Base-by-base conservation (phyloP, 208 protist species). In the Acanthamoeba healyi region DNA sequence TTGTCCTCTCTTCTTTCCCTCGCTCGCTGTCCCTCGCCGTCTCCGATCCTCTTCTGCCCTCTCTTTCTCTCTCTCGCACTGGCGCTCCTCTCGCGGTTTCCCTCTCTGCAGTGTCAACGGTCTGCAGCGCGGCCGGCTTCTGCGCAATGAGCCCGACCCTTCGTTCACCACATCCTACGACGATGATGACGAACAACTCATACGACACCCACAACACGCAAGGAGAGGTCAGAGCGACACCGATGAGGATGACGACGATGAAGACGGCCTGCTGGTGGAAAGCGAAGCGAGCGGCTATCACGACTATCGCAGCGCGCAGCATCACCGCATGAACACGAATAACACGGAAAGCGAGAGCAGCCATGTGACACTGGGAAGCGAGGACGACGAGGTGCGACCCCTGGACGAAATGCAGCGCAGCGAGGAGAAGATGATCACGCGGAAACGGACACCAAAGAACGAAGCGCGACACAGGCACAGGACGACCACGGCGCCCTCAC, bases 351-450 rank as follows among this genome's bases (percentile, higher is more conserved):
- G 67, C 29, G 70, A 79, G 70, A 79, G 38, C 36, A 79, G 70
- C 36, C 32, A 36, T 10, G 70, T 79, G 61, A 67, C 10, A 19
- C 6, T 54, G 56, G 70, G 24, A 2, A 34, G 24, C 38, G 70
- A 46, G 17, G 40, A 44, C 17, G 70, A 46, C 36, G 70, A 79
- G 19, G 70, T 79, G 32, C 70, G 70, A 29, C 70, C 70, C 4
- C 40, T 79, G 40, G 70, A 79, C 40, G 70, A 79, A 26, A 79
- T 79, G 70, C 70, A 79, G 38, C 70, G 70, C 14, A 79, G 70
- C 9, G 70, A 79, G 70, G 70, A 79, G 40, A 40, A 44, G 34
- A 40, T 79, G 32, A n/a, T 79, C 15, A 40, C 40, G 19, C 70
- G 40, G 29, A 67, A 6, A 63, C 56, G n/a, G 24, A 19, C 12